These are phyloP conservation scores for Exophiala bonariae DNA, from an alignment of 2,329 filamentous ascomycete genomes.

Conservation along the genomic window DNA sequence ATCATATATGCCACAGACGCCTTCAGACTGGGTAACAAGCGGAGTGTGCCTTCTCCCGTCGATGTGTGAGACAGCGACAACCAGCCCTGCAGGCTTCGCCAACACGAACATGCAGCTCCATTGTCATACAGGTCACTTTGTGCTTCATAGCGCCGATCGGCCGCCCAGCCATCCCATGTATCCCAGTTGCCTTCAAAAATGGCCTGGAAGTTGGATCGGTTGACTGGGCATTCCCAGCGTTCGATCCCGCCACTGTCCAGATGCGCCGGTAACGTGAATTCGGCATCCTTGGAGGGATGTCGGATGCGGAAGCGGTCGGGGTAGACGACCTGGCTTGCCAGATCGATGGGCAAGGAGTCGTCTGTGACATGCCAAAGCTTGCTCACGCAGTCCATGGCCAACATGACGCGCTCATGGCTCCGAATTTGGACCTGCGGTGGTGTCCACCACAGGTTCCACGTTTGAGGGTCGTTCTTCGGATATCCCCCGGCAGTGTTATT, in stretches of 20 bases:
- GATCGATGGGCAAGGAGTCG: conserved; percentile 13
- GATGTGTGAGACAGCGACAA: conserved; percentile 23
- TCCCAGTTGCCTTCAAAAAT: conserved; percentile 28
- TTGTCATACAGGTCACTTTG: conserved; percentile 28
- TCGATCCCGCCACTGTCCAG: conserved; percentile 27
- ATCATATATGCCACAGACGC: conserved; percentile 27
- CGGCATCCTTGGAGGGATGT: conserved; percentile 23
- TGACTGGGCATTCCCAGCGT: conserved; percentile 25
- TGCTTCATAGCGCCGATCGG: conserved; percentile 25
- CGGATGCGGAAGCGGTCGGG: conserved; percentile 31
- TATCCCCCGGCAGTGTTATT: conserved; percentile 23
- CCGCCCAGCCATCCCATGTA: conserved; percentile 25
- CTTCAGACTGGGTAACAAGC: conserved; percentile 24
- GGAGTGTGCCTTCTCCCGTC: conserved; percentile 25
- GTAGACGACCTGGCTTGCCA: conserved; percentile 28
- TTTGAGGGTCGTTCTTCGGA: conserved; percentile 14
- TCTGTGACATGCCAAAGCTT: conserved; percentile 8
- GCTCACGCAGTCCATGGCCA: conserved; percentile 18
- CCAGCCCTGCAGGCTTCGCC: conserved; percentile 25
- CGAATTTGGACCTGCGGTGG: conserved; percentile 16
- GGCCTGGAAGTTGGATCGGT: conserved; percentile 19
- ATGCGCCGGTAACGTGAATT: conserved; percentile 23
- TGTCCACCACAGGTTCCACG: conserved; percentile 13
- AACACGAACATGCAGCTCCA: conserved; percentile 21
- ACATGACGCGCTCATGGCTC: conserved; percentile 14